Evolutionary conservation across 2,329 filamentous ascomycete genomes (phyloP), one percentile per base, ranked within the genome.

Genomic region (Penicillium oxalicum): DNA sequence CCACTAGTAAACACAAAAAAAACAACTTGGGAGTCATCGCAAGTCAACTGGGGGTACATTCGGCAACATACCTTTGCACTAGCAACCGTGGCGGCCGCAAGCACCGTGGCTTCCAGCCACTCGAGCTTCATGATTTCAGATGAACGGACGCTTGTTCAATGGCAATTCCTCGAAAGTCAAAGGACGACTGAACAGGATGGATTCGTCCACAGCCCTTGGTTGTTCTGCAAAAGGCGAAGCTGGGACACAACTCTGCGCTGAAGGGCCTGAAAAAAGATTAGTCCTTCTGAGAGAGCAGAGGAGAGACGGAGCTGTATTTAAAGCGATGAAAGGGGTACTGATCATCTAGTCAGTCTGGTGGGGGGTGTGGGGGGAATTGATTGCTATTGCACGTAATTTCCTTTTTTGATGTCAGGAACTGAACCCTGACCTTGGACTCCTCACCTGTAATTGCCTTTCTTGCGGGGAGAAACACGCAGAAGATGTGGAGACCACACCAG

Each of bases 71-170:
- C 68, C 55, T 65, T 50, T 40, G 65, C 68, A 53, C 54, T 61
- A 40, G 56, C 66, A 34, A 65, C 60, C 8, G 62, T 63, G 35
- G 63, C 62, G 45, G 61, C 59, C 51, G 61, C 57, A 49, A 69
- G 47, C 29, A 55, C 61, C 42, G 55, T 61, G n/a, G 60, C 57
- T 56, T 68, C 60, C 25, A 69, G 47, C 64, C 61, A 68, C 50
- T 59, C 55, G 50, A 67, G 56, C 61, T 61, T 68, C 68, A 70
- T 70, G 41, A 43, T 61, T 58, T 52, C 50, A 44, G 41, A 33
- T 33, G 26, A 26, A 18, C 25, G 29, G 41, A 38, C 44, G 28
- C 28, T 38, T 28, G 38, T 25, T 39, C 41, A 34, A 32, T 8
- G 39, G 24, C 29, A 24, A 35, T 25, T 41, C 38, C 2, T 40